Conservation (phyloP, 1,139 yeast species). For the Hanseniaspora uvarum region DNA sequence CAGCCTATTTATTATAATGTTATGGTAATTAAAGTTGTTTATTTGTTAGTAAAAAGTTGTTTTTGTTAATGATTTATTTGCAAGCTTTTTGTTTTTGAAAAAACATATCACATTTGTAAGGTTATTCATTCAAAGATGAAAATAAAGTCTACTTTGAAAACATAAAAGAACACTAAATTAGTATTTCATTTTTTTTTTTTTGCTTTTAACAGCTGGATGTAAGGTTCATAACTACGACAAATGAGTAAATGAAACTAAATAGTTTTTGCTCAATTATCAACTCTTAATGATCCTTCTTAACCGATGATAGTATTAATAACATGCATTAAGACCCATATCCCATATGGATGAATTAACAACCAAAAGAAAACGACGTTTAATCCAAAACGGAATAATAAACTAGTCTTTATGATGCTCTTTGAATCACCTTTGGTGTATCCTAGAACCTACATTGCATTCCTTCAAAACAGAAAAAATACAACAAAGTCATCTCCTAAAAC, state of each 20-base stretch:
- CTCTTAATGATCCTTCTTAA: conserved; percentile 45
- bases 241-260: conserved; percentile 30
- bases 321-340: conserved; percentile 18
- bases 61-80: neutral
- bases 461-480: neutral
- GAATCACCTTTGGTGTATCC: conserved; percentile 15
- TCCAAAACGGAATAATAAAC: conserved; percentile 15
- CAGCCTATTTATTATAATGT: conserved; percentile 53
- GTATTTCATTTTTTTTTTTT: neutral
- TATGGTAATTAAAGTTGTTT: conserved; percentile 15
- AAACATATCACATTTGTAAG: conserved; percentile 32
- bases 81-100: conserved; percentile 34
- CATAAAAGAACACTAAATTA: conserved; percentile 28
- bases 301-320: conserved; percentile 19
- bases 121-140: conserved; percentile 9
- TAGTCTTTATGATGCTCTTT: conserved; percentile 10
- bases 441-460: conserved; percentile 12
- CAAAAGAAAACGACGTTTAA: neutral
- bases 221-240: conserved; percentile 70
- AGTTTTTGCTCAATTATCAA: conserved; percentile 36
- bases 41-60: conserved; percentile 20
- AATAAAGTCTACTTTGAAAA: conserved; percentile 3
- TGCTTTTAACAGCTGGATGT: conserved; percentile 32
- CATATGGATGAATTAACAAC: neutral
- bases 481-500: conserved; percentile 33